Evolutionary conservation across 192 early-diverging fungal genomes (phyloP).

Genomic region (Rhizophagus prolifer): DNA sequence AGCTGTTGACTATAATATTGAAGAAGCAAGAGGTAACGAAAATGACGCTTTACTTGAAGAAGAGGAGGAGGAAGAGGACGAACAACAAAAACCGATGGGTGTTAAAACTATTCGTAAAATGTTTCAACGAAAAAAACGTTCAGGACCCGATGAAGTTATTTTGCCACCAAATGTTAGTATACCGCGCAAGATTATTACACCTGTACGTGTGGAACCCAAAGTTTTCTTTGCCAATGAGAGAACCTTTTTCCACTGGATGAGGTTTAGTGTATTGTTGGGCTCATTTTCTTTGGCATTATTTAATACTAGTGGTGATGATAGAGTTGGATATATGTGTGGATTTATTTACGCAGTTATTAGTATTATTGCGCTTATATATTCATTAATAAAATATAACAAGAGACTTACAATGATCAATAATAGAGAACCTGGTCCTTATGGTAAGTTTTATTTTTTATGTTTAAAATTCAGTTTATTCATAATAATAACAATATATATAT

Average conservation of each 20-base stretch:
- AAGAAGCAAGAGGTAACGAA: conserved; percentile 11
- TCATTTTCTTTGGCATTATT: conserved; percentile 70
- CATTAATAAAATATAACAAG: conserved; percentile 68
- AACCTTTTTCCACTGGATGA: conserved; percentile 82
- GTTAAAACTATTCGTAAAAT: conserved; percentile 12
- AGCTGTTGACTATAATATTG: conserved; percentile 4
- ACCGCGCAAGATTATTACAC: conserved; percentile 48
- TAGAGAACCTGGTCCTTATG: conserved; percentile 56
- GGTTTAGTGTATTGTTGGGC: conserved; percentile 69
- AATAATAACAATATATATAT: neutral
- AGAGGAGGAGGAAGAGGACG: neutral
- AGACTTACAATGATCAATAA: conserved; percentile 65
- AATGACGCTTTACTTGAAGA: neutral
- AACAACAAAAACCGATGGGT: neutral
- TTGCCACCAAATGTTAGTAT: conserved; percentile 39
- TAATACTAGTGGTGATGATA: conserved; percentile 75
- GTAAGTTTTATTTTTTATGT: conserved; percentile 26
- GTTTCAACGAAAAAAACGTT: neutral
- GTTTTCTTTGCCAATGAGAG: conserved; percentile 87
- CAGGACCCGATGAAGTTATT: conserved; percentile 22
- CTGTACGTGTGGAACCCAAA: conserved; percentile 80
- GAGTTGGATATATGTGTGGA: conserved; percentile 65
- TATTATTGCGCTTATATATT: conserved; percentile 68
- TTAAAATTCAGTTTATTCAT: neutral
- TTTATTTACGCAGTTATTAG: conserved; percentile 71